phyloP scores from a whole-genome alignment of 495 filamentous ascomycete species.

The Wilcoxina mikolae region DNA sequence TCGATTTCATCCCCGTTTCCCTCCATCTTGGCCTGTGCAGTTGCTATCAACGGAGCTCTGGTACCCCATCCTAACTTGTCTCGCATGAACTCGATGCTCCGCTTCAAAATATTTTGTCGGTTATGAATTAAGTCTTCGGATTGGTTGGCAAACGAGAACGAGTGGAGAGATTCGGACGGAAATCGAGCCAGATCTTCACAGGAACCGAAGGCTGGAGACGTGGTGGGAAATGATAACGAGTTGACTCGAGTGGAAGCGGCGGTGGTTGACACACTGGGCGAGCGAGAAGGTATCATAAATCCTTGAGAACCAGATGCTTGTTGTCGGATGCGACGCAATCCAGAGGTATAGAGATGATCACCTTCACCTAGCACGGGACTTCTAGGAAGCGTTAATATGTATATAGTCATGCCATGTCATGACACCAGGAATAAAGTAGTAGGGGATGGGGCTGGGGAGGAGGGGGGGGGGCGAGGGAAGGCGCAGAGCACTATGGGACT shows the following conservation, averaged over 20 bases:
- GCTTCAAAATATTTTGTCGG: constrained; percentile 82
- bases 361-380: constrained; percentile 31
- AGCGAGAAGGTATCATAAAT: constrained; percentile 43
- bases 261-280: constrained; percentile 46
- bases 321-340: constrained; percentile 84
- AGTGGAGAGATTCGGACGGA: constrained; percentile 89
- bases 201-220: constrained; percentile 52
- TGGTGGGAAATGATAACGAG: constrained; percentile 41
- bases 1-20: constrained; percentile 71
- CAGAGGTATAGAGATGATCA: constrained; percentile 39
- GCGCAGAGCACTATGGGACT: neutral
- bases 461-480: neutral
- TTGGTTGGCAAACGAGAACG: constrained; percentile 95
- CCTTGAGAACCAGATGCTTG: constrained; percentile 50
- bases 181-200: constrained; percentile 84
- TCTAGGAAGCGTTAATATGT: constrained; percentile 12
- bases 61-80: constrained; percentile 76
- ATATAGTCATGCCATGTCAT: neutral
- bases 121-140: constrained; percentile 81
- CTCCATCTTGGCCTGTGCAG: constrained; percentile 63
- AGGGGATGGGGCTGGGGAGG: neutral
- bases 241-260: constrained; percentile 39
- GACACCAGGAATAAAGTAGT: neutral
- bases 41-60: constrained; percentile 43
- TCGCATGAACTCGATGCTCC: constrained; percentile 94